Percentiles rank a stretch among this genome's conserved stretches.
Conservation (phyloP, 2,329 filamentous ascomycete species). For the Penicillium glabrum region DNA sequence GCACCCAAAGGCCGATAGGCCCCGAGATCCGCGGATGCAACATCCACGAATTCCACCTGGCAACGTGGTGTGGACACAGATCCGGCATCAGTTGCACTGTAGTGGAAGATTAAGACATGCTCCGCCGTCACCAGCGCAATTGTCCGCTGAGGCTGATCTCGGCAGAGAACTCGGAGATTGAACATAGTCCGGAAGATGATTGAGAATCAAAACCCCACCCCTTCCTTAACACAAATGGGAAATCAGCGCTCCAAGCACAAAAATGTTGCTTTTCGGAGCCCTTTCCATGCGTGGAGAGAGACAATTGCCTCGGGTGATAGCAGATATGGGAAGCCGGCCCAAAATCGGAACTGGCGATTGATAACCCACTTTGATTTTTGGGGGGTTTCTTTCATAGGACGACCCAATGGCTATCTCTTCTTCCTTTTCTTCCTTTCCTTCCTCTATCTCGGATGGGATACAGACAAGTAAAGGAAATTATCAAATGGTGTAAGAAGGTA, state of each 20-base stretch:
- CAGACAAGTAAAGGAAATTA: background rate
- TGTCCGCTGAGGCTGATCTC: constrained; percentile 81
- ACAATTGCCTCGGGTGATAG: background rate
- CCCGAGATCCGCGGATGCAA: constrained; percentile 64
- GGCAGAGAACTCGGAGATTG: constrained; percentile 73
- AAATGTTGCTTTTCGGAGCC: background rate
- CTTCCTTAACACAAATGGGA: background rate
- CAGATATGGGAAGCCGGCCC: background rate
- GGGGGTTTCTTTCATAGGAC: background rate
- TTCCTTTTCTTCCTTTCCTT: background rate
- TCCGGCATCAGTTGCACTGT: constrained; percentile 65
- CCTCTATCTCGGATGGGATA: background rate
- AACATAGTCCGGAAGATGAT: constrained; percentile 45
- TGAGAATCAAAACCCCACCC: background rate
- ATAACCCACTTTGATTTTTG: background rate
- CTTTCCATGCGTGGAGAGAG: background rate
- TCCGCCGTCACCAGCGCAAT: constrained; percentile 80
- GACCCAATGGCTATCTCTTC: background rate
- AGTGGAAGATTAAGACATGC: constrained; percentile 80
- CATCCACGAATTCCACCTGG: constrained; percentile 81
- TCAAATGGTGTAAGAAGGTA: background rate
- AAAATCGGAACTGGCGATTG: background rate
- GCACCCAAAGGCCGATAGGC: constrained; percentile 77
- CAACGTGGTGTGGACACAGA: constrained; percentile 59
- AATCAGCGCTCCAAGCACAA: constrained; percentile 2